Evolutionary conservation across 305 asterid species (phyloP).

Genomic region (Ilex paraguariensis): DNA sequence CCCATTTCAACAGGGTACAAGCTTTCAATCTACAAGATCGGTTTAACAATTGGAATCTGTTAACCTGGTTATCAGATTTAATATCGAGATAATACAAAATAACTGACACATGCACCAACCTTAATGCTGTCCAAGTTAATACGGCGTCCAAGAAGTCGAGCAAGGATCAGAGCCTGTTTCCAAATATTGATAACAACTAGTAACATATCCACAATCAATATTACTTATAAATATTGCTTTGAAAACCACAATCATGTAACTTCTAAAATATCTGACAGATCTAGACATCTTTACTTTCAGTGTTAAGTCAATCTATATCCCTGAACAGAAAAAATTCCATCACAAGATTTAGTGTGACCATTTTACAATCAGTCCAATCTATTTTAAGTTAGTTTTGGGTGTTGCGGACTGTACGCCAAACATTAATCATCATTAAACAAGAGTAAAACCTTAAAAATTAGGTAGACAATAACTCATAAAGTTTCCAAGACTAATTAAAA

Average conservation of each 20-base stretch:
- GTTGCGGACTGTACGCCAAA: too few species aligned
- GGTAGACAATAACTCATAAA: too few species aligned
- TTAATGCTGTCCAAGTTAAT: slow-evolving; percentile 60
- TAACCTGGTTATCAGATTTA: slow-evolving; percentile 3
- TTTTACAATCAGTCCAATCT: neutral
- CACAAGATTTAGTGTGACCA: neutral
- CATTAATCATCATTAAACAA: too few species aligned
- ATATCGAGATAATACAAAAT: slow-evolving; percentile 13
- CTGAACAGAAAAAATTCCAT: neutral
- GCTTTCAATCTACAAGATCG: slow-evolving; percentile 65
- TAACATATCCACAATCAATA: neutral
- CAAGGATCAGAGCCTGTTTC: slow-evolving; percentile 78
- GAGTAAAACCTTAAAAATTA: too few species aligned
- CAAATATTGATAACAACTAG: slow-evolving; percentile 11
- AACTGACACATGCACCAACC: slow-evolving; percentile 36
- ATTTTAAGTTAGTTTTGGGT: neutral
- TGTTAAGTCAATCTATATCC: neutral
- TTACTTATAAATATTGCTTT: too few species aligned
- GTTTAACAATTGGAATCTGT: slow-evolving; percentile 5
- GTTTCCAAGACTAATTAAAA: too few species aligned
- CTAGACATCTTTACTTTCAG: neutral
- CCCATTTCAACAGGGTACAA: slow-evolving; percentile 82
- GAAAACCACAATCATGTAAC: too few species aligned
- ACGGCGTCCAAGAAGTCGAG: slow-evolving; percentile 83
- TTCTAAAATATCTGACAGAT: too few species aligned